Evolutionary conservation across 371 early-diverging fungal genomes (phyloP), one percentile per base, ranked within the genome.

Genomic region (Mortierella sp.): DNA sequence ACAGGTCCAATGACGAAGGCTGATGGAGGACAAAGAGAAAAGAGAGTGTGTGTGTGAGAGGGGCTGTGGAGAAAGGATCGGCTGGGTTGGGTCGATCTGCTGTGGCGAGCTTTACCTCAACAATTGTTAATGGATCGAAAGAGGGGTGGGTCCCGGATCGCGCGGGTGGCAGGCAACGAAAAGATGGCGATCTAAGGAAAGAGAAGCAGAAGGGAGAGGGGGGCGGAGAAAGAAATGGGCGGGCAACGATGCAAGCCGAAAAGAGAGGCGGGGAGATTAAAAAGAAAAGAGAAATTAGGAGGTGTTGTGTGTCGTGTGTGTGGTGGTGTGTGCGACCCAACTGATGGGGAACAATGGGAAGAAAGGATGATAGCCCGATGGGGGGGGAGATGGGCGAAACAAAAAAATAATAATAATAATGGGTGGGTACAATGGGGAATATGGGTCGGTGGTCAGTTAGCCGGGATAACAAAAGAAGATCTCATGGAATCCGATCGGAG

Each of bases 141-240:
- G 45, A 19, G 66, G 67, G 52, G 68, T 47, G 67, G 47, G 65
- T 23, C 11, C n/a, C 21, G 48, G 28, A 47, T 23, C 25, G 64
- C 66, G 48, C 4, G 25, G 29, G 47, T 61, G 50, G 19, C 56
- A 48, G 52, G 62, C 50, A 21, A 57, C 43, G 63, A 62, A 21
- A 57, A 44, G 68, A 47, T n/a, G n/a, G n/a, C n/a, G n/a, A n/a
- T n/a, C n/a, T n/a, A n/a, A 47, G 45, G 44, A 30, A 57, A 48
- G 45, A 55, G 55, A 60, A 45, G 53, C 14, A 58, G 47, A 28
- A 44, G n/a, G 16, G 0, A 62, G 51, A 30, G 48, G 18, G 25
- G 18, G 44, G 76, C 74, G 23, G 68, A 63, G 30, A 64, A 57
- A 4, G 56, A 50, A 55, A 28, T 55, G 19, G 25, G 25, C 57